A percentile compares a stretch with the other conserved stretches of the same genome.
These are phyloP conservation scores for Phylloporus arenicola DNA, from an alignment of 768 basidiomycete genomes.

Conservation along the genomic window DNA sequence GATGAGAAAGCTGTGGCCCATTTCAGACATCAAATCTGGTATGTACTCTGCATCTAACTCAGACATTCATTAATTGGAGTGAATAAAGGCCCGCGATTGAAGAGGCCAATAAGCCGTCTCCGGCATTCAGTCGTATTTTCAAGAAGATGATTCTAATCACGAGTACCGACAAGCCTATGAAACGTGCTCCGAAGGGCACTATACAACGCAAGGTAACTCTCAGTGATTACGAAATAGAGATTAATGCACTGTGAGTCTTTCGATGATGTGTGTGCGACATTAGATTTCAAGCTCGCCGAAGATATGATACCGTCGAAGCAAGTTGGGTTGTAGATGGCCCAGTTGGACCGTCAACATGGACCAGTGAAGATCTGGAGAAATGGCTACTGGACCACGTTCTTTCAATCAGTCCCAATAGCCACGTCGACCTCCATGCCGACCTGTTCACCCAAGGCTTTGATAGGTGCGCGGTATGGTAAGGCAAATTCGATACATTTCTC, in stretches of 20 bases:
- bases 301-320: neutral
- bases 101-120: constrained; percentile 36
- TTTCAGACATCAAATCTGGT: too few species aligned
- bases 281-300: neutral
- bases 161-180: constrained; percentile 34
- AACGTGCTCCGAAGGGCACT: constrained; percentile 32
- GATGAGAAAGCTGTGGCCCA: too few species aligned
- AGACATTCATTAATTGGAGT: too few species aligned
- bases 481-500: neutral
- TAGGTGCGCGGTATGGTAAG: constrained; percentile 22
- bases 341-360: constrained; percentile 4
- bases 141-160: constrained; percentile 49
- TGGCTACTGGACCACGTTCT: constrained; percentile 12
- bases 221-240: constrained; percentile 21
- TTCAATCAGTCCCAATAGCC: neutral
- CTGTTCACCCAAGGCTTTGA: constrained; percentile 32
- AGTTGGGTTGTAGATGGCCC: neutral
- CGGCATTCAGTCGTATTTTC: constrained; percentile 39
- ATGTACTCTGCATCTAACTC: too few species aligned
- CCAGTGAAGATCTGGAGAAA: neutral
- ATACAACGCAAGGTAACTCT: constrained; percentile 14
- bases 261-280: neutral
- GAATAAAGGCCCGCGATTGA: constrained; percentile 23
- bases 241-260: constrained; percentile 19
- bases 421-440: constrained; percentile 5